Percentiles rank a stretch among this genome's conserved stretches.
Evolutionary conservation across 176 grass and related monocot genomes (phyloP).

Genomic region (Ananas comosus): DNA sequence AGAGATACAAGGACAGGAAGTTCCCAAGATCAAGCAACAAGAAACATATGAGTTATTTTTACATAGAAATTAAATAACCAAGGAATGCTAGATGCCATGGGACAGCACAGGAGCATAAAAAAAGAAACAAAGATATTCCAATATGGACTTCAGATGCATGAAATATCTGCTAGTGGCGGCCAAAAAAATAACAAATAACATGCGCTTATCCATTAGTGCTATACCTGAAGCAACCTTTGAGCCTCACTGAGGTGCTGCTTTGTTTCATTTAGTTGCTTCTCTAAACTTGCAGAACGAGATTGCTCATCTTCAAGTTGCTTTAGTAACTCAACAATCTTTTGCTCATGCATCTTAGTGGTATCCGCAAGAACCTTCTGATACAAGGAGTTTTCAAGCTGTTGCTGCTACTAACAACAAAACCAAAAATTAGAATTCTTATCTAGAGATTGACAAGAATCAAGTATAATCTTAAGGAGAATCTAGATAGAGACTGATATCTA

Average conservation of each 20-base stretch:
- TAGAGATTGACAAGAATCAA: not conserved
- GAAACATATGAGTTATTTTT: too few relatives aligned
- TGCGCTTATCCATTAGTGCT: conserved; percentile 2
- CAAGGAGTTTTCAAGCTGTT: conserved; percentile 56
- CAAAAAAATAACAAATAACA: not conserved
- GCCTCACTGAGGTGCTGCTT: conserved; percentile 40
- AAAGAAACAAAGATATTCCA: too few relatives aligned
- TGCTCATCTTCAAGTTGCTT: conserved; percentile 63
- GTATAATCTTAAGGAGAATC: not conserved
- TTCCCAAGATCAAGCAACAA: too few relatives aligned
- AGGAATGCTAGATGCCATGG: too few relatives aligned
- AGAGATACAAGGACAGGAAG: too few relatives aligned
- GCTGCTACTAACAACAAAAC: conserved; percentile 63
- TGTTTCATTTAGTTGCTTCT: conserved; percentile 31
- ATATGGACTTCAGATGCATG: too few relatives aligned
- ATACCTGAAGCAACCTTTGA: conserved; percentile 57
- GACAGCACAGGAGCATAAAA: too few relatives aligned
- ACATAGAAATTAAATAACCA: too few relatives aligned
- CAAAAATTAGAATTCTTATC: conserved; percentile 4
- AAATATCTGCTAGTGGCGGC: too few relatives aligned
- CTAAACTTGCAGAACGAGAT: conserved; percentile 30
- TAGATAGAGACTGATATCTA: not conserved
- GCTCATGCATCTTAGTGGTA: conserved; percentile 43
- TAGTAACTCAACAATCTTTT: conserved; percentile 44
- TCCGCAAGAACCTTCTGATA: conserved; percentile 45